A percentile compares a stretch with the other conserved stretches of the same genome.
Conservation (phyloP, 768 basidiomycete species). For the Hypsizygus marmoreus region DNA sequence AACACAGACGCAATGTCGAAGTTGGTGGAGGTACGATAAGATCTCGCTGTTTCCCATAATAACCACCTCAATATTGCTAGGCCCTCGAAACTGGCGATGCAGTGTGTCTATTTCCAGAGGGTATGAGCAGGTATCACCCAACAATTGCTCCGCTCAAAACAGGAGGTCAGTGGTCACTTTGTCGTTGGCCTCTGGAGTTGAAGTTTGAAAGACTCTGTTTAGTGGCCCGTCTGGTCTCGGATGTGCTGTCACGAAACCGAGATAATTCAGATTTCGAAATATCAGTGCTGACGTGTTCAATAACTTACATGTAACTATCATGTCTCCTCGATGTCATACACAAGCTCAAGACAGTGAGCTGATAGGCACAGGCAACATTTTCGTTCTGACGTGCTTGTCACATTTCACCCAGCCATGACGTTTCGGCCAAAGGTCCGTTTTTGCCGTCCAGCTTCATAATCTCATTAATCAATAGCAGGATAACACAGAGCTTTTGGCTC, state of each 20-base stretch:
- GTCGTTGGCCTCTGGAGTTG: background rate
- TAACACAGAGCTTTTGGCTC: constrained; percentile 70
- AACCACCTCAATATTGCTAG: constrained; percentile 35
- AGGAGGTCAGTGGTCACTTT: constrained; percentile 54
- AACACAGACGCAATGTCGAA: constrained; percentile 71
- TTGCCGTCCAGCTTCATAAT: background rate
- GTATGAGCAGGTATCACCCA: constrained; percentile 82
- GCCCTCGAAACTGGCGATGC: constrained; percentile 77
- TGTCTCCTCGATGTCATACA: background rate
- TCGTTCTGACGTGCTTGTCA: constrained; percentile 84
- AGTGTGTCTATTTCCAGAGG: constrained; percentile 85
- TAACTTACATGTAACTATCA: constrained; percentile 71
- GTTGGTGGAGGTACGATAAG: constrained; percentile 59
- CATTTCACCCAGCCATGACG: constrained; percentile 70
- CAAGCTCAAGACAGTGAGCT: constrained; percentile 11
- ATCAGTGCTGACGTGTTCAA: constrained; percentile 72
- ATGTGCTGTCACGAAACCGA: constrained; percentile 70
- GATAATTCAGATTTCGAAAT: constrained; percentile 72
- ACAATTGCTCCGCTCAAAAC: constrained; percentile 88
- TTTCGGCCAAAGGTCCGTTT: constrained; percentile 61
- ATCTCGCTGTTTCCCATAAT: constrained; percentile 3
- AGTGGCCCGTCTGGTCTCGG: constrained; percentile 84
- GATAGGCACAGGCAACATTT: constrained; percentile 82
- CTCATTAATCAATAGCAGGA: constrained; percentile 39
- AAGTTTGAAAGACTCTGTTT: constrained; percentile 6